Evolutionary conservation across 1,284 basidiomycete species (phyloP).

Genomic region (Moesziomyces sp.): DNA sequence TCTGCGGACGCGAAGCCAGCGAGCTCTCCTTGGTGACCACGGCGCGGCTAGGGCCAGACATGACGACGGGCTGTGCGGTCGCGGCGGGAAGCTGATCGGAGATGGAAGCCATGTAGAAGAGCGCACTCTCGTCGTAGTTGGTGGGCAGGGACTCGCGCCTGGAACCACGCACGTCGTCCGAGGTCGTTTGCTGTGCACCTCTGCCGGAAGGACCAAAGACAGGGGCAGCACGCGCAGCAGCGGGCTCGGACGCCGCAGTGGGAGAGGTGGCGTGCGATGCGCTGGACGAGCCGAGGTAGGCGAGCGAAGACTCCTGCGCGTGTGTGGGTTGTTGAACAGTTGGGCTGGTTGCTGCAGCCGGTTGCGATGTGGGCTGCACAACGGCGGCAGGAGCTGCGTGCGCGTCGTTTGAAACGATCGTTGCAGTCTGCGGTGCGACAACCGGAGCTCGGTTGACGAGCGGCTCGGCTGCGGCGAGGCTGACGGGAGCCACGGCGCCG

Average conservation of each 20-base stretch:
- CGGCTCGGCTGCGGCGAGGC: slow-evolving; percentile 12
- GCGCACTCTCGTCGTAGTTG: slow-evolving; percentile 60
- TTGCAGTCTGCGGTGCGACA: slow-evolving; percentile 5
- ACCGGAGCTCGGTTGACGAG: slow-evolving; percentile 17
- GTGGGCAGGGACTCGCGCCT: slow-evolving; percentile 35
- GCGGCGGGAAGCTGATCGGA: slow-evolving; percentile 57
- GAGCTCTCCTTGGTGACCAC: slow-evolving; percentile 36
- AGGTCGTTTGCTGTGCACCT: slow-evolving; percentile 28
- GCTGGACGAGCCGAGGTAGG: slow-evolving; percentile 24
- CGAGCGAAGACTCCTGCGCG: slow-evolving; percentile 25
- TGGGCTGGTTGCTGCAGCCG: not conserved
- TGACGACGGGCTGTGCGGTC: slow-evolving; percentile 27
- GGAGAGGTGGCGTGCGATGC: slow-evolving; percentile 10
- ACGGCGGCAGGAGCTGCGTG: slow-evolving; percentile 6
- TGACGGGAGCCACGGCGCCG: slow-evolving; percentile 7
- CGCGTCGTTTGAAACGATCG: slow-evolving; percentile 1
- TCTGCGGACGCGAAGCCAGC: slow-evolving; percentile 38
- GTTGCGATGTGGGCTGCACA: slow-evolving; percentile 8
- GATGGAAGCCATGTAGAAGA: slow-evolving; percentile 61
- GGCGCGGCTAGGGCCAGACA: slow-evolving; percentile 24
- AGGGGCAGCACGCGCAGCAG: slow-evolving; percentile 11
- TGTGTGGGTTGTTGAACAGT: not conserved
- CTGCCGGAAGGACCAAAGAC: slow-evolving; percentile 45
- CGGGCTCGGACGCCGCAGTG: slow-evolving; percentile 8
- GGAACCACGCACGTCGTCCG: slow-evolving; percentile 22